Evolutionary conservation across 2,329 filamentous ascomycete genomes (phyloP).

Genomic region (Stemphylium vesicarium): DNA sequence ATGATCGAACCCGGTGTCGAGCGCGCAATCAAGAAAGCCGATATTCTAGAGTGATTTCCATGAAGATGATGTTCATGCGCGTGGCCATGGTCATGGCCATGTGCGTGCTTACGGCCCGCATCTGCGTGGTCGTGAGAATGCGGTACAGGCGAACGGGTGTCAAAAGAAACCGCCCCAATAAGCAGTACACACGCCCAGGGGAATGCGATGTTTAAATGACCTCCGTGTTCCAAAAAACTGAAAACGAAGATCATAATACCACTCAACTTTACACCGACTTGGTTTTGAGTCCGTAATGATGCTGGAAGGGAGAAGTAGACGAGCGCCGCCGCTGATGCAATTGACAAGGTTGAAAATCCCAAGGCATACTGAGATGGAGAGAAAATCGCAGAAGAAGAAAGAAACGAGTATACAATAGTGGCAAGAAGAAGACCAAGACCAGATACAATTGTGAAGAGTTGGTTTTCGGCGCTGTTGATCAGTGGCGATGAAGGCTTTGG

Average conservation of each 20-base stretch:
- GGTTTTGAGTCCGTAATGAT: conserved; percentile 48
- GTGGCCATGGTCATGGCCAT: conserved; percentile 29
- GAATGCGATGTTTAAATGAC: conserved; percentile 21
- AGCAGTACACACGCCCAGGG: conserved; percentile 39
- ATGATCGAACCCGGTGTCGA: conserved; percentile 77
- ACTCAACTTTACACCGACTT: conserved; percentile 42
- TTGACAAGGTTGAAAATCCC: conserved; percentile 49
- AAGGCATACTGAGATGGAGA: conserved; percentile 41
- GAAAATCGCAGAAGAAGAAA: conserved; percentile 42
- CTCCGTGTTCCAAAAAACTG: conserved; percentile 30
- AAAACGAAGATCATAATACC: conserved; percentile 31
- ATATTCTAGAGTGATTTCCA: conserved; percentile 69
- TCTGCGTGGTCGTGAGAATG: conserved; percentile 41
- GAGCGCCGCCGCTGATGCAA: conserved; percentile 52
- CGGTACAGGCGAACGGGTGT: conserved; percentile 40
- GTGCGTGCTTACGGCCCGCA: conserved; percentile 38
- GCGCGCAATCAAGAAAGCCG: conserved; percentile 72
- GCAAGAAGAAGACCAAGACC: conserved; percentile 47
- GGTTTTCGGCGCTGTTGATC: conserved; percentile 49
- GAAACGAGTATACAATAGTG: conserved; percentile 45
- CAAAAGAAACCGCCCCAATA: conserved; percentile 50
- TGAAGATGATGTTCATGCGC: conserved; percentile 47
- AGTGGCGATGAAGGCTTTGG: conserved; percentile 45
- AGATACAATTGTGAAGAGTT: conserved; percentile 51
- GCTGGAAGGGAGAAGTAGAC: conserved; percentile 52